Evolutionary conservation across 202 grass and related monocot genomes (phyloP), one percentile per base, ranked within the genome.

Genomic region (Tripidium arundinaceum): DNA sequence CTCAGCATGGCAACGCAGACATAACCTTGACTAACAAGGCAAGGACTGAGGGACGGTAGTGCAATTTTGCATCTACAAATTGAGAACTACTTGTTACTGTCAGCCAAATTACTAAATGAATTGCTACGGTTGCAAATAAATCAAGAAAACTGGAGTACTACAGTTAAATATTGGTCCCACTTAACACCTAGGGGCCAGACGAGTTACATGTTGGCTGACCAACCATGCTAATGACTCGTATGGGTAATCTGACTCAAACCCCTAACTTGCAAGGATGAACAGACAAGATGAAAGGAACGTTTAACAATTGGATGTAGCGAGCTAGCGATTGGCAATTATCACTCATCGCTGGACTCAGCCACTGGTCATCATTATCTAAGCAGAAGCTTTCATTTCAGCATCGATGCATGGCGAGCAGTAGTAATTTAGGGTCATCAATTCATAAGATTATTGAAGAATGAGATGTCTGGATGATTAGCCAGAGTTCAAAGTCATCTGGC

Each of bases 381-480:
- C 38, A 43, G 10, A 47, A 8, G 21, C 11, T 52, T 16, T n/a
- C 14, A 65, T 63, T 65, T 34, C 19, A 50, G 34, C 19, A 50
- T 25, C 12, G 62, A 54, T 70, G 7, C 12, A 52, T 40, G 18
- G 19, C 57, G 24, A 76, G 31, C 42, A 55, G 27, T 63, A 27
- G 14, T 50, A 21, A 72, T 19, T 11, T 29, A 19, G 41, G 8
- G 27, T 8, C 22, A 64, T 84, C 43, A 3, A 72, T 59, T 37
- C 38, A 66, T 12, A 5, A 22, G 5, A 81, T 61, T 85, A 81
- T 89, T 77, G 12, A 34, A 70, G 31, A 38, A 74, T 66, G 14
- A 41, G 24, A 82, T 61, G 46, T 39, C 1, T 58, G 25, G 65
- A 77, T 58, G 65, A 38, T 74, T 83, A 21, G 71, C 70, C 47